These are phyloP conservation scores for Tetragonia tetragonoides DNA, from an alignment of 148 eudicot species.

Conservation along the genomic window DNA sequence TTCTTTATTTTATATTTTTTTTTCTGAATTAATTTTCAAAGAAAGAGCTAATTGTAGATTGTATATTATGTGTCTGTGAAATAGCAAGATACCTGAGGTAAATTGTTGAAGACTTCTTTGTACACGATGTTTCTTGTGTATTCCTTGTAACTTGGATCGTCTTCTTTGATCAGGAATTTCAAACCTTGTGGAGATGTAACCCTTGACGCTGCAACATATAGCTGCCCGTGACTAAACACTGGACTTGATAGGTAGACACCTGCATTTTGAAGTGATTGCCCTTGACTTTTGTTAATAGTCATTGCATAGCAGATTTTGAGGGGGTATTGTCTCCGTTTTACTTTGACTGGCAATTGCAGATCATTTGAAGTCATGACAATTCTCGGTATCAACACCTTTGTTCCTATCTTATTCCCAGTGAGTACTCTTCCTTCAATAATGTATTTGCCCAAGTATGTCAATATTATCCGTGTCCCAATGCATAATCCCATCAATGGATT, in stretches of 20 bases:
- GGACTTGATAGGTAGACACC: neutral
- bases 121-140: neutral
- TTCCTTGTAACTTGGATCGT: neutral
- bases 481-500: neutral
- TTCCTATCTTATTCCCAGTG: neutral
- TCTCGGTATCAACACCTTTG: neutral
- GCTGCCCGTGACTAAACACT: neutral
- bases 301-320: neutral
- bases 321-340: neutral
- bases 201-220: neutral
- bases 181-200: neutral
- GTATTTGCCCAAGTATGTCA: neutral
- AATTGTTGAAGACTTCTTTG: neutral
- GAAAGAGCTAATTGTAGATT: too few species aligned
- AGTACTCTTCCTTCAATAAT: neutral
- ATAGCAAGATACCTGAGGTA: neutral
- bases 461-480: neutral
- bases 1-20: too few species aligned
- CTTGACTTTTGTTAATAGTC: neutral
- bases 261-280: neutral
- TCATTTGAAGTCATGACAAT: neutral
- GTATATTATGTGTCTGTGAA: too few species aligned
- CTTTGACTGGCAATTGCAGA: neutral
- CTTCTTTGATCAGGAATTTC: neutral
- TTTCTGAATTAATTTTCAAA: too few species aligned